These are phyloP conservation scores for Aechmea fasciata DNA, from an alignment of 176 grass and related monocot species.

Conservation along the genomic window DNA sequence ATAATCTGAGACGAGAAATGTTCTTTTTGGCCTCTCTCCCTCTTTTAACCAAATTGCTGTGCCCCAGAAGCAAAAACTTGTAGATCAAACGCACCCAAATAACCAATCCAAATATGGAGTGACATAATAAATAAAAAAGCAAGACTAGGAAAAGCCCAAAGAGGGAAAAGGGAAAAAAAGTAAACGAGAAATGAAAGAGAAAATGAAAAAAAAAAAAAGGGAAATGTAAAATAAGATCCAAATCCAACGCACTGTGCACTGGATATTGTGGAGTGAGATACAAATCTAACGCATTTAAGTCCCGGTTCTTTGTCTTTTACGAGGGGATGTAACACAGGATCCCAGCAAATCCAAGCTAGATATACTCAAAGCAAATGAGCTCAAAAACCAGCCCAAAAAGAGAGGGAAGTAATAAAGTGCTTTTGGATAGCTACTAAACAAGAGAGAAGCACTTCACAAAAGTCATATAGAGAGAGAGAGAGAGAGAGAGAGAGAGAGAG, in stretches of 20 bases:
- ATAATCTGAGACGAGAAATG: background rate
- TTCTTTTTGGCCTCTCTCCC: constrained; percentile 4
- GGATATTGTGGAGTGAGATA: background rate
- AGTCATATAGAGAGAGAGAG: constrained; percentile 16
- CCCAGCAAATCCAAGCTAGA: constrained; percentile 81
- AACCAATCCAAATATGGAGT: constrained; percentile 37
- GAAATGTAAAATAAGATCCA: constrained; percentile 17
- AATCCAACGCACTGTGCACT: constrained; percentile 3
- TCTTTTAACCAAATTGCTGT: constrained; percentile 15
- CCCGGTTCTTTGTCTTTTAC: constrained; percentile 35
- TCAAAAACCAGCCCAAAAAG: constrained; percentile 38
- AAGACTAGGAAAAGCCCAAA: constrained; percentile 17
- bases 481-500: constrained; percentile 18
- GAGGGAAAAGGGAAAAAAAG: constrained; percentile 14
- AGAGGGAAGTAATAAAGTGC: constrained; percentile 26
- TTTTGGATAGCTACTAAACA: constrained; percentile 48
- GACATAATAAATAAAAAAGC: constrained; percentile 10
- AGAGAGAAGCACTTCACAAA: constrained; percentile 25
- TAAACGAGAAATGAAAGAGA: constrained; percentile 3
- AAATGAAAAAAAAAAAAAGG: background rate
- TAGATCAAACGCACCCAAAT: constrained; percentile 12
- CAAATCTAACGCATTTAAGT: constrained; percentile 30
- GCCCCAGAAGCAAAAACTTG: constrained; percentile 13
- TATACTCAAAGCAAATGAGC: constrained; percentile 45
- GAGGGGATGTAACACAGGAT: constrained; percentile 51